phyloP scores from a whole-genome alignment of 2,329 filamentous ascomycete species.

The Pyrenochaeta sp. region DNA sequence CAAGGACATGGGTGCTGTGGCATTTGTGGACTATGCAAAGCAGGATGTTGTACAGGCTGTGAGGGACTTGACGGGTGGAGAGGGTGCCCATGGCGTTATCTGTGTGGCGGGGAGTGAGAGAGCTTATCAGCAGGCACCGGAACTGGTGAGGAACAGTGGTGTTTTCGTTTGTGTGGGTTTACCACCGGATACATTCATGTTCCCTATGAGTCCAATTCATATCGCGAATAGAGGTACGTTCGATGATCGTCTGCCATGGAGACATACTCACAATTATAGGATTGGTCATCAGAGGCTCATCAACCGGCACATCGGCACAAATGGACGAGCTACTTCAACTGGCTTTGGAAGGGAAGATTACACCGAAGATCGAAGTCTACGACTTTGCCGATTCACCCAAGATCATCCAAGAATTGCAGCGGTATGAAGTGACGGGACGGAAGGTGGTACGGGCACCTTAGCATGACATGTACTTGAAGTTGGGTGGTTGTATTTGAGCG shows the following conservation, averaged over 20 bases:
- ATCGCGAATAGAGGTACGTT: conserved; percentile 55
- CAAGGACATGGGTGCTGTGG: conserved; percentile 72
- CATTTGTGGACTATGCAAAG: conserved; percentile 81
- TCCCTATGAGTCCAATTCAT: conserved; percentile 57
- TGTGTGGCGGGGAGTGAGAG: conserved; percentile 57
- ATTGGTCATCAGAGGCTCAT: conserved; percentile 57
- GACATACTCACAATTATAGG: conserved; percentile 29
- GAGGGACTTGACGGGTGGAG: conserved; percentile 50
- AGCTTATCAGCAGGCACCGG: conserved; percentile 56
- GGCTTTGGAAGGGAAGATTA: conserved; percentile 54
- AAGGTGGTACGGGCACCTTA: conserved; percentile 46
- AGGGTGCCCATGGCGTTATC: conserved; percentile 58
- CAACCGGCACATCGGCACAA: conserved; percentile 55
- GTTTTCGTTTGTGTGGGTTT: conserved; percentile 59
- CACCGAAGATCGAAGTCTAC: conserved; percentile 48
- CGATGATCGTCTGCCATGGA: background rate
- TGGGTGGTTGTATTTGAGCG: background rate
- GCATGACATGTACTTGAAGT: background rate
- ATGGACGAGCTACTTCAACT: conserved; percentile 58
- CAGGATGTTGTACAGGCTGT: conserved; percentile 53
- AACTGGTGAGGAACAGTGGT: conserved; percentile 55
- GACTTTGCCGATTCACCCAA: conserved; percentile 47
- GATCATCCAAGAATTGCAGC: conserved; percentile 45
- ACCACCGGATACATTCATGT: conserved; percentile 53
- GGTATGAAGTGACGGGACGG: conserved; percentile 47